phyloP scores from a whole-genome alignment of 2,329 filamentous ascomycete species.

The Aurifilum marmelostoma region DNA sequence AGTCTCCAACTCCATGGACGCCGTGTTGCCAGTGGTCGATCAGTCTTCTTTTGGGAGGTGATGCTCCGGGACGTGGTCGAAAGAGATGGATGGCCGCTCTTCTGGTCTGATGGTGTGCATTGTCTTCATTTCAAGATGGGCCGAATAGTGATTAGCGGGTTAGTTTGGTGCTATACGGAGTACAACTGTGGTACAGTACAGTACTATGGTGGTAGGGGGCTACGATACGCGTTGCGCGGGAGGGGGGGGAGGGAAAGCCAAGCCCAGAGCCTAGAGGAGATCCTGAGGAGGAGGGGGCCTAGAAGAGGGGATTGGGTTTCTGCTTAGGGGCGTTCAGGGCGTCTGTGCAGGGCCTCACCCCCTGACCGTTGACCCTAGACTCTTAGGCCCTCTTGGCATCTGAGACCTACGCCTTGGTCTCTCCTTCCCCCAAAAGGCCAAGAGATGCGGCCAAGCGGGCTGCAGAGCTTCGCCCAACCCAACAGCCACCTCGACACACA shows the following conservation, averaged over 20 bases:
- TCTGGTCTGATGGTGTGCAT: not conserved
- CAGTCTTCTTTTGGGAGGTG: not conserved
- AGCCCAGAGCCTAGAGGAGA: not conserved
- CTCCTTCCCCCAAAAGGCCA: not conserved
- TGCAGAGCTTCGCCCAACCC: not conserved
- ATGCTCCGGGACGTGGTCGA: not conserved
- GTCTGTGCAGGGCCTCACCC: not conserved
- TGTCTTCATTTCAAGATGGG: not conserved
- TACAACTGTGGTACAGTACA: too few species aligned
- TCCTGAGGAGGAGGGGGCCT: too few species aligned
- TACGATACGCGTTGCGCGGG: not conserved
- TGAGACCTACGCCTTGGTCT: not conserved
- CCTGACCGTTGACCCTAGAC: constrained; percentile 3
- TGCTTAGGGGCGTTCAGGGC: too few species aligned
- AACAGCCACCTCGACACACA: too few species aligned
- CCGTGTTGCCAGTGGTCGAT: not conserved
- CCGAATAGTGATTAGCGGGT: not conserved
- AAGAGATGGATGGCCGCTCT: not conserved
- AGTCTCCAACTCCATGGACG: not conserved
- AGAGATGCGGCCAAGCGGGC: not conserved
- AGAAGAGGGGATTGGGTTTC: too few species aligned
- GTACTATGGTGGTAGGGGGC: not conserved
- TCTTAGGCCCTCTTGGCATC: not conserved
- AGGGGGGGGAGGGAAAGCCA: not conserved
- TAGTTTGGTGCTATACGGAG: not conserved